These are phyloP conservation scores for Xerocomus amazonicus DNA, from an alignment of 1,284 basidiomycete genomes.

Conservation along the genomic window DNA sequence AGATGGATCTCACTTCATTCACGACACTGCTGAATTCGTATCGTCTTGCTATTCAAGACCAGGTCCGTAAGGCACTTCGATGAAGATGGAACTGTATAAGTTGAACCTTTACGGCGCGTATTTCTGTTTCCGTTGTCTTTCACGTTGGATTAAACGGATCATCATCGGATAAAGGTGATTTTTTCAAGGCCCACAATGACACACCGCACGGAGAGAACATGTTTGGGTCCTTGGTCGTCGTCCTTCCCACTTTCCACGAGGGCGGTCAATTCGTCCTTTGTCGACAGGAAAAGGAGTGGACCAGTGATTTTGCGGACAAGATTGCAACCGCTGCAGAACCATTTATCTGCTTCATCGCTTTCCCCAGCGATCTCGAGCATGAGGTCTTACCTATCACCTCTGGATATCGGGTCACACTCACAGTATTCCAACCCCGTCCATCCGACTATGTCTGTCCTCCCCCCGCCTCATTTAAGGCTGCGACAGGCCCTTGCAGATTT, in stretches of 20 bases:
- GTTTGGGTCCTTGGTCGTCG: constrained; percentile 40
- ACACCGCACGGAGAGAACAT: constrained; percentile 34
- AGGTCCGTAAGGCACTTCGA: constrained; percentile 28
- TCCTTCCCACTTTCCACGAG: constrained; percentile 38
- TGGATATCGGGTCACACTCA: constrained; percentile 41
- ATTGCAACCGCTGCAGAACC: constrained; percentile 1
- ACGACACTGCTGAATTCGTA: constrained; percentile 27
- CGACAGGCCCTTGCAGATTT: constrained; percentile 29
- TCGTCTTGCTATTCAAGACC: constrained; percentile 9
- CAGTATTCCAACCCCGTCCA: constrained; percentile 25
- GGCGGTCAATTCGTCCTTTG: constrained; percentile 38
- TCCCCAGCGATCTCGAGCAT: constrained; percentile 40
- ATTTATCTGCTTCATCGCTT: constrained; percentile 32
- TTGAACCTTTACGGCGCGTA: constrained; percentile 36
- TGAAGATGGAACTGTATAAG: constrained; percentile 40
- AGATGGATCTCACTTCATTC: constrained; percentile 30
- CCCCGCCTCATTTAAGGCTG: background rate
- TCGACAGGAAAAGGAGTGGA: constrained; percentile 26
- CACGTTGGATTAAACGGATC: background rate
- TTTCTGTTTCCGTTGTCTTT: constrained; percentile 14
- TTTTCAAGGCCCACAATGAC: constrained; percentile 29
- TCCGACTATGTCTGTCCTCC: constrained; percentile 5
- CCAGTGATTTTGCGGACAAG: constrained; percentile 20
- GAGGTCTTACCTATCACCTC: constrained; percentile 37
- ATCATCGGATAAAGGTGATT: constrained; percentile 15